Evolutionary conservation across 768 basidiomycete species (phyloP).

Genomic region (Suillus tomentosus): DNA sequence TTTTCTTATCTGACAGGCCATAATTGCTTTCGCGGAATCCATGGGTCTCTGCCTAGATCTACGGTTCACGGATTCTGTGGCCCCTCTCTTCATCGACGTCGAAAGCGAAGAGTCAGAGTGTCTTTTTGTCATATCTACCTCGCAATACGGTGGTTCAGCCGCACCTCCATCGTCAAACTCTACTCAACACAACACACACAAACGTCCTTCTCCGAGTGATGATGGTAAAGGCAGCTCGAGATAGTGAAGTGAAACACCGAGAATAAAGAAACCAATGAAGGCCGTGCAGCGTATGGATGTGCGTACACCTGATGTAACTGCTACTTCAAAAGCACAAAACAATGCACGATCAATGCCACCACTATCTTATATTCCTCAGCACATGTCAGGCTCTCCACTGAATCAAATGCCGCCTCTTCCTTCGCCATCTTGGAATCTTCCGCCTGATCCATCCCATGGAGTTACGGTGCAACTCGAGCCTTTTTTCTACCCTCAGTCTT

Average conservation of each 20-base stretch:
- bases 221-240: constrained; percentile 23
- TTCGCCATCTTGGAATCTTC: constrained; percentile 6
- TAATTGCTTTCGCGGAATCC: constrained; percentile 76
- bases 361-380: constrained; percentile 27
- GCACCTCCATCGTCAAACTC: constrained; percentile 20
- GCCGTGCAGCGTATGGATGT: constrained; percentile 36
- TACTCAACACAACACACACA: constrained; percentile 17
- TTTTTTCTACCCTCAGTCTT: constrained; percentile 28
- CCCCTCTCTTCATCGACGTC: constrained; percentile 76
- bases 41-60: constrained; percentile 65
- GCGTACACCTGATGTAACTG: background rate
- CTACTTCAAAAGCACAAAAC: constrained; percentile 18
- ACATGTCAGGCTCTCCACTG: constrained; percentile 16
- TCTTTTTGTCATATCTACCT: constrained; percentile 81
- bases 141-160: constrained; percentile 46
- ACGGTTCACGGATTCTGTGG: constrained; percentile 72
- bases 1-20: constrained; percentile 53
- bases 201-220: constrained; percentile 25
- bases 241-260: constrained; percentile 38
- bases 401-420: constrained; percentile 1
- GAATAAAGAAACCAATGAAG: constrained; percentile 41
- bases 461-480: constrained; percentile 16
- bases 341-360: constrained; percentile 43
- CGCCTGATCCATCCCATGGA: constrained; percentile 1
- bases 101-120: constrained; percentile 66